Base-by-base conservation (phyloP, 2,329 filamentous ascomycete species). In the Fusarium dlaminii region DNA sequence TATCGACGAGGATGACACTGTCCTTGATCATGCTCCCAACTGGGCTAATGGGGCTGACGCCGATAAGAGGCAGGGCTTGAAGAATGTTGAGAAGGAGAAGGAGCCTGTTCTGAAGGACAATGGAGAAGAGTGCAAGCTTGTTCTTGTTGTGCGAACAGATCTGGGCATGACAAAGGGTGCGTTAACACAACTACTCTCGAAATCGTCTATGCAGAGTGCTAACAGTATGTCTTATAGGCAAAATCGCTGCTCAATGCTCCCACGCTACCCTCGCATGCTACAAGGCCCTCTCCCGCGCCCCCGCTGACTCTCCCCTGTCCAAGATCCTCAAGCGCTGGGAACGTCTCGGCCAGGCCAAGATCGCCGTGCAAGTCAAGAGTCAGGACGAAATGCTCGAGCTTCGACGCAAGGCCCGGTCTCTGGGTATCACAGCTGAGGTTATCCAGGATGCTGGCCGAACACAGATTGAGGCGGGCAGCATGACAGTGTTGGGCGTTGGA, bases 211-310 rank as follows among this genome's bases (percentile, higher is more conserved):
- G 0, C 11, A n/a, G 27, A 24, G 20, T 51, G 42, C 68, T 70
- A 56, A 70, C 17, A 9, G 6, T 27, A 20, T n/a, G 18, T 5
- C 2, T 22, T 6, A 20, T 73, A 98, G 96, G 96, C 79, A 99
- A 99, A 88, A 98, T 98, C 79, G 96, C 94, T 65, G 96, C 96
- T 13, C 96, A 98, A 84, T 96, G 93, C 84, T 93, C 92, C 56
- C 96, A 98, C 83, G 96, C 96, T n/a, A 98, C 96, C 7, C 91
- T 99, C 64, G 95, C 96, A 63, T 98, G 96, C 89, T 99, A 98
- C 90, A 98, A 98, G 86, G 86, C 91, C 67, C 90, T 97, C 74
- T 84, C 90, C 64, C 84, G 86, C 62, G 85, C 90, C n/a, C 84
- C 87, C 59, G 84, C 88, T 45, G 82, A 85, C 42, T 87, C 87